Conservation (phyloP, 1,139 yeast species). For the Protomyces arabidopsidicola region DNA sequence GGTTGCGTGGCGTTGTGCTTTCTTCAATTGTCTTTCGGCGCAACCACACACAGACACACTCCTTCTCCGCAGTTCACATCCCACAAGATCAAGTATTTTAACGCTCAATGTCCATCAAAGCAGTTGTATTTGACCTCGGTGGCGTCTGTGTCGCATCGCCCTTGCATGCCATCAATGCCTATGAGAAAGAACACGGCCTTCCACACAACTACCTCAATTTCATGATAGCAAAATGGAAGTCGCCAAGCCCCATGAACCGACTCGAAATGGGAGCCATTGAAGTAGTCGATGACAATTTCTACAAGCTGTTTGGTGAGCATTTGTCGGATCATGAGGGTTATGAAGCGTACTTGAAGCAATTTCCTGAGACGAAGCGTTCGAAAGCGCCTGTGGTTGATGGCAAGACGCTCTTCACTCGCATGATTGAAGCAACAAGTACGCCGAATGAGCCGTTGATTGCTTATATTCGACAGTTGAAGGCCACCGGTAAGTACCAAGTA, state of each 20-base stretch:
- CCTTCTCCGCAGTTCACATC: neutral
- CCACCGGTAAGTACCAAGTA: slow-evolving; percentile 16
- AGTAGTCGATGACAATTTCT: slow-evolving; percentile 6
- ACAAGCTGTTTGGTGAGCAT: slow-evolving; percentile 6
- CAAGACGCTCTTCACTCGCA: neutral
- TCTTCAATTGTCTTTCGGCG: too few relatives aligned
- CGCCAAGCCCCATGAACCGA: slow-evolving; percentile 18
- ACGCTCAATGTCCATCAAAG: slow-evolving; percentile 11
- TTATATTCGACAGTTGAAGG: slow-evolving; percentile 4
- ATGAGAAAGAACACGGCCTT: slow-evolving; percentile 5
- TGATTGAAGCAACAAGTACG: slow-evolving; percentile 15
- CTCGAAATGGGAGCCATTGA: slow-evolving; percentile 9
- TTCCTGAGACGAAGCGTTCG: neutral
- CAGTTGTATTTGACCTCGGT: slow-evolving; percentile 23
- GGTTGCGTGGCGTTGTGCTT: too few relatives aligned
- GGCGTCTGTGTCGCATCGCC: slow-evolving; percentile 27
- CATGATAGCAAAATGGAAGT: slow-evolving; percentile 27
- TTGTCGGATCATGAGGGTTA: slow-evolving; percentile 19
- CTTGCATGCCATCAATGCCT: slow-evolving; percentile 21
- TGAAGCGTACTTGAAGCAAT: slow-evolving; percentile 13
- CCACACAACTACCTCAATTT: slow-evolving; percentile 25
- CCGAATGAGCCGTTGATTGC: slow-evolving; percentile 5
- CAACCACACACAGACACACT: neutral
- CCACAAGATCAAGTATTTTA: neutral
- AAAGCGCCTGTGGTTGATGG: slow-evolving; percentile 17